These are phyloP conservation scores for Hanseniaspora thailandica DNA, from an alignment of 805 yeast genomes.

Conservation along the genomic window DNA sequence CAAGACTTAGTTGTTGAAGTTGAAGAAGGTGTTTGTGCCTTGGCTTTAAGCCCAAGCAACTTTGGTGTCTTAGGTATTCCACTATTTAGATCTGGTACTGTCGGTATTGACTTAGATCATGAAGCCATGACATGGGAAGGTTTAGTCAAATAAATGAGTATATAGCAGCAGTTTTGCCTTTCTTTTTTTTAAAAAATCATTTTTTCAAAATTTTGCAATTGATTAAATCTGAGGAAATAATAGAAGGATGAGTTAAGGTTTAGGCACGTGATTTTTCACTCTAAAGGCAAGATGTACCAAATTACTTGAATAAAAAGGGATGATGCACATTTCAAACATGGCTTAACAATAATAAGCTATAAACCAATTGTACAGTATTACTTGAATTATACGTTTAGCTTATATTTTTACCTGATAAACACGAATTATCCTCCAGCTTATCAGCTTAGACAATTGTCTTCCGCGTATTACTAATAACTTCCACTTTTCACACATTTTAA, in stretches of 20 bases:
- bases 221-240: background rate
- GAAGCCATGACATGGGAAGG: constrained; percentile 1
- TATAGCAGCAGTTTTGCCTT: too few species aligned
- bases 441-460: background rate
- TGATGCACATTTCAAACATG: too few species aligned
- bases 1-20: constrained; percentile 17
- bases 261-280: background rate
- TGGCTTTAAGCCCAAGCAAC: constrained; percentile 24
- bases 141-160: background rate
- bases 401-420: too few species aligned
- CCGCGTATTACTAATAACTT: background rate
- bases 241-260: too few species aligned
- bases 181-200: background rate
- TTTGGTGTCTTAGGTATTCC: constrained; percentile 49
- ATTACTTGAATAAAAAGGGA: too few species aligned
- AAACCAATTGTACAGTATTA: too few species aligned
- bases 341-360: too few species aligned
- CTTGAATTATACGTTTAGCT: too few species aligned
- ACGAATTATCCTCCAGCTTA: too few species aligned
- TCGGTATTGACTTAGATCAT: constrained; percentile 50
- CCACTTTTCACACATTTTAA: too few species aligned
- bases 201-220: background rate
- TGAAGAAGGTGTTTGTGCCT: constrained; percentile 21
- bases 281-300: too few species aligned
- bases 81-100: constrained; percentile 52